Conservation (phyloP, 1,284 basidiomycete genomes). For the Ustilago nuda region DNA sequence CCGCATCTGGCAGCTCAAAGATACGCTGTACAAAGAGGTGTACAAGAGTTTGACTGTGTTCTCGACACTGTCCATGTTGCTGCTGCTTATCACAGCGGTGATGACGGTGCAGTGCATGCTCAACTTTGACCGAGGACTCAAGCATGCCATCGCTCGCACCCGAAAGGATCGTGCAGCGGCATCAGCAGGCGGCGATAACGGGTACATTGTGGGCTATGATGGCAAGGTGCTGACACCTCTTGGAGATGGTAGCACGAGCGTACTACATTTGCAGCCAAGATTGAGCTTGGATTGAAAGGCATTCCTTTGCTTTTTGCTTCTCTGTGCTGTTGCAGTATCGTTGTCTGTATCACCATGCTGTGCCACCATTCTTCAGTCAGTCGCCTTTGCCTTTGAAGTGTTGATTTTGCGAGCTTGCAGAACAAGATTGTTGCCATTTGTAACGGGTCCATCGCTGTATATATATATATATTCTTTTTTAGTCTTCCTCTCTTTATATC, state of each 20-base stretch:
- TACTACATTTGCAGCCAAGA: conserved; percentile 51
- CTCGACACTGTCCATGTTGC: conserved; percentile 55
- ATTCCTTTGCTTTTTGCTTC: neutral
- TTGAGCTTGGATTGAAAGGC: conserved; percentile 43
- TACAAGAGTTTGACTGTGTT: conserved; percentile 64
- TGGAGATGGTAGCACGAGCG: conserved; percentile 49
- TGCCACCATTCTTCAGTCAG: conserved; percentile 1
- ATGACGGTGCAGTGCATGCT: conserved; percentile 57
- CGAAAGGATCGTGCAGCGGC: conserved; percentile 34
- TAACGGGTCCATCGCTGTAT: conserved; percentile 38
- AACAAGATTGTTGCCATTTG: conserved; percentile 11
- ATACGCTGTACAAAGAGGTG: conserved; percentile 54
- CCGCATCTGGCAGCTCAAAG: conserved; percentile 56
- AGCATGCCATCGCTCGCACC: conserved; percentile 49
- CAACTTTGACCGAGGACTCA: conserved; percentile 62
- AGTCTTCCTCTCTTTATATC: neutral
- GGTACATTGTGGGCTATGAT: conserved; percentile 46
- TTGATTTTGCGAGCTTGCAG: conserved; percentile 1
- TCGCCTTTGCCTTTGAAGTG: neutral
- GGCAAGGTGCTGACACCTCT: conserved; percentile 49
- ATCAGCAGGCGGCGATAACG: conserved; percentile 21
- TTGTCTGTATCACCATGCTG: conserved; percentile 9
- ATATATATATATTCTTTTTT: conserved; percentile 1
- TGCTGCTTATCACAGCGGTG: conserved; percentile 52
- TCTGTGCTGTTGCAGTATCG: neutral